Conservation (phyloP, 371 early-diverging fungal genomes). For the Nematocida sp. region DNA sequence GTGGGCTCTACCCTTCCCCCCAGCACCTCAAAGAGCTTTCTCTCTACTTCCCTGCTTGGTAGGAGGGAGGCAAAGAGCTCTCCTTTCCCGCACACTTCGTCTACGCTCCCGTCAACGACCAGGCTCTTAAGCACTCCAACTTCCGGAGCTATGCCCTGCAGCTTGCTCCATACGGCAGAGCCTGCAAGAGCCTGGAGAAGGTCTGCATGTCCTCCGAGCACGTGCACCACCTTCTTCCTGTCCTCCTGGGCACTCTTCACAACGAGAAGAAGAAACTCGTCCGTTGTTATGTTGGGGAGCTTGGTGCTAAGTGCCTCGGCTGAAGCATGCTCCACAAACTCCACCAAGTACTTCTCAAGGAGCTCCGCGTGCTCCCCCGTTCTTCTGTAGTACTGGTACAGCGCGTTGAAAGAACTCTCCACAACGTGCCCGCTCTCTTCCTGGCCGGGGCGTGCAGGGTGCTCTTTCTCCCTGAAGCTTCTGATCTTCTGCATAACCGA, state of each 20-base stretch:
- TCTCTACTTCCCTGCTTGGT: not conserved
- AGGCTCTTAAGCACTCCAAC: not conserved
- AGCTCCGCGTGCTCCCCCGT: slow-evolving; percentile 13
- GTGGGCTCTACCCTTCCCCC: not conserved
- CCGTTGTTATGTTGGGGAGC: not conserved
- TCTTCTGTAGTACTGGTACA: slow-evolving; percentile 9
- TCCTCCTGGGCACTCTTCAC: not conserved
- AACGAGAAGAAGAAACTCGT: not conserved
- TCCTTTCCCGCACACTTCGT: not conserved
- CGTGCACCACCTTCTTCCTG: not conserved
- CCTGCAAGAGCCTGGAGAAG: not conserved
- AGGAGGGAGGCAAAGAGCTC: not conserved
- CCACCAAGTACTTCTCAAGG: not conserved
- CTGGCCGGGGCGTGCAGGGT: no score
- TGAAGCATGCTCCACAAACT: slow-evolving; percentile 5
- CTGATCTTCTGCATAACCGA: no score
- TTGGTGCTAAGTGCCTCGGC: no score
- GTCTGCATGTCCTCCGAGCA: not conserved
- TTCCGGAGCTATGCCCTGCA: not conserved
- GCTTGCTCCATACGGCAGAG: not conserved
- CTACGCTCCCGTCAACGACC: not conserved
- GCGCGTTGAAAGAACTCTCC: not conserved
- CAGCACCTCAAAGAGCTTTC: not conserved
- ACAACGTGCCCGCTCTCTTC: no score
- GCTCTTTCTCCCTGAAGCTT: no score